Base-by-base conservation (phyloP, 179 eudicot genomes). In the Beta corolliflora region DNA sequence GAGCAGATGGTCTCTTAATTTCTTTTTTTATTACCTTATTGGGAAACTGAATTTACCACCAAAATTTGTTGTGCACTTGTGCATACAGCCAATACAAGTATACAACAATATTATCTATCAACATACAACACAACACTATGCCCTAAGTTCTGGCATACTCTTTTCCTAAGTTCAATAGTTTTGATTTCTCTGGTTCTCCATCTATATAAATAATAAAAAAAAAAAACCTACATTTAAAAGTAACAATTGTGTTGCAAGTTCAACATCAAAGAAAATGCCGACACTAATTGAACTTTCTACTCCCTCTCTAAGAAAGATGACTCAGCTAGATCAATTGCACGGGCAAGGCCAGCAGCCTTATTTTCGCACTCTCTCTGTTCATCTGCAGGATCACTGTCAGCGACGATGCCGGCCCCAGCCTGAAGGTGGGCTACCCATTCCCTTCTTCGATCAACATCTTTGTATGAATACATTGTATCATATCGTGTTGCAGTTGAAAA, bases 401-500 rank as follows among this genome's bases (percentile, higher is more conserved):
- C 91, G 16, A 89, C 91, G 67, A 89, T 89, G 50, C 90, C 91
- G 0, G 91, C 91, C 41, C 91, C 91, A 9, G 88, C 80, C 77
- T 89, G 90, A 64, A 89, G 81, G 82, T 89, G 86, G 63, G 88
- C 91, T 14, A 89, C 85, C 91, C 91, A 89, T 54, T 89, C 89
- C 56, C 84, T 80, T 68, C 91, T 79, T 58, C 64, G 73, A 46
- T 68, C 59, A 25, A 52, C 77, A 76, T 87, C 82, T 41, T 82
- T 87, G 84, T 89, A 89, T 0, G 90, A 85, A 71, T 89, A 89
- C 89, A 87, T 89, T 9, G 91, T 87, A 55, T 89, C 87, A 44
- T 87, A 82, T 11, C 86, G 85, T 4, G 76, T 63, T 29, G 81
- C 83, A 13, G 88, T 87, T 9, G 89, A 71, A 84, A 89, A 89